A percentile compares a stretch with the other conserved stretches of the same genome.
phyloP scores from a whole-genome alignment of 306 rosid genomes.

The Vigna nakashimae region DNA sequence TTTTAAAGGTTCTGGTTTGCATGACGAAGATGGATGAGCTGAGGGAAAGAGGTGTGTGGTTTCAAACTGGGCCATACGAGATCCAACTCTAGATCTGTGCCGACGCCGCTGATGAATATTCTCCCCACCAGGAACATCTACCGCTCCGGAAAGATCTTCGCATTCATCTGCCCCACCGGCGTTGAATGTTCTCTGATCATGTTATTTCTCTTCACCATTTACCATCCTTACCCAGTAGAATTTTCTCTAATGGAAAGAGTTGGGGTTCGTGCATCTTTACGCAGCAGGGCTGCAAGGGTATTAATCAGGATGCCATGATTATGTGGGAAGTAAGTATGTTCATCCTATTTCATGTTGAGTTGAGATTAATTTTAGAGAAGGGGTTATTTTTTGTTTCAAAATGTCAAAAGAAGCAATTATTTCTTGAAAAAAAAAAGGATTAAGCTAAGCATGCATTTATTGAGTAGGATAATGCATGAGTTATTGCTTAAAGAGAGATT shows the following conservation, averaged over 20 bases:
- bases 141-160: no score
- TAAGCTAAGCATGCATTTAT: not conserved
- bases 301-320: conserved; percentile 98
- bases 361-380: not conserved
- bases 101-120: no score
- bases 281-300: conserved; percentile 98
- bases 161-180: no score
- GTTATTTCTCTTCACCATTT: conserved; percentile 66
- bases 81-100: no score
- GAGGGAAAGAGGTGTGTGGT: no score
- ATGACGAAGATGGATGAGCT: no score
- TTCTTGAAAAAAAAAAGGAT: not conserved
- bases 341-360: not conserved
- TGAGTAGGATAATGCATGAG: not conserved
- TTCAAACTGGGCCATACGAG: no score
- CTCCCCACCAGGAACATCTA: no score
- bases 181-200: conserved; percentile 78
- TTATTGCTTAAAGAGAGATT: conserved; percentile 20
- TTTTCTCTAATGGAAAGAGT: conserved; percentile 37
- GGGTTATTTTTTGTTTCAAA: not conserved
- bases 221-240: conserved; percentile 74
- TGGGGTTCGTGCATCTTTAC: conserved; percentile 64
- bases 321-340: conserved; percentile 92
- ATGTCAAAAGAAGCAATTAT: not conserved
- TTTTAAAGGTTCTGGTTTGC: no score